These are phyloP conservation scores for Powellomyces hirtus DNA, from an alignment of 192 early-diverging fungal genomes.

Conservation along the genomic window DNA sequence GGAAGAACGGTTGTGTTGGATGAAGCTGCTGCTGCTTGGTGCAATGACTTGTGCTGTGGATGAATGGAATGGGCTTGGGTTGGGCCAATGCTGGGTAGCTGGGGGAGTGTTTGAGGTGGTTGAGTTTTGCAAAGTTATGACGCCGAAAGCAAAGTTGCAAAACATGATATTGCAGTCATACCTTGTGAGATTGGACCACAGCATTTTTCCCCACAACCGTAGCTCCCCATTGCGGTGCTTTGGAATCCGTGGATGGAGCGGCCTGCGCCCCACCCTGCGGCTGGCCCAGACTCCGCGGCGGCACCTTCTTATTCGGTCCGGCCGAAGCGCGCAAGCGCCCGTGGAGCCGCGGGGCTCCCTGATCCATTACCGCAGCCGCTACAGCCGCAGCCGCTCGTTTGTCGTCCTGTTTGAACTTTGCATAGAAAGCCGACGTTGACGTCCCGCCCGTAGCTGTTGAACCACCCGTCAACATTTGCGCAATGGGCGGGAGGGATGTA, in stretches of 20 bases:
- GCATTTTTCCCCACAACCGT: slow-evolving; percentile 22
- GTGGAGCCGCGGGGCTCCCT: neutral
- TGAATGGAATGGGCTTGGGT: no score
- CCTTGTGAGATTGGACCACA: neutral
- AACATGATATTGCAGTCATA: neutral
- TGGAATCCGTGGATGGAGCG: neutral
- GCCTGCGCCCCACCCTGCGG: neutral
- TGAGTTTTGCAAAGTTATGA: no score
- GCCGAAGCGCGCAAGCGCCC: neutral
- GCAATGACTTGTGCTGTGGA: no score
- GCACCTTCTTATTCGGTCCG: neutral
- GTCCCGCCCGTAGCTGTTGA: neutral
- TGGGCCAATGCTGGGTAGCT: no score
- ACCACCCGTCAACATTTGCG: no score
- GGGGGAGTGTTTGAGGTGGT: no score
- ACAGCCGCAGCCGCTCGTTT: neutral
- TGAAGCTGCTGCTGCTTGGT: neutral
- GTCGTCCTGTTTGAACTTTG: slow-evolving; percentile 25
- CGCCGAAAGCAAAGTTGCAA: no score
- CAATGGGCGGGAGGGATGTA: neutral
- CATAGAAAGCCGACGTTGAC: slow-evolving; percentile 17
- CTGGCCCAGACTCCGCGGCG: neutral
- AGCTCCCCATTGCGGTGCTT: neutral
- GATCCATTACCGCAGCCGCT: neutral
- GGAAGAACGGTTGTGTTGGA: neutral